Base-by-base conservation (phyloP, 2,329 filamentous ascomycete species). In the Pseudogymnoascus sp. region DNA sequence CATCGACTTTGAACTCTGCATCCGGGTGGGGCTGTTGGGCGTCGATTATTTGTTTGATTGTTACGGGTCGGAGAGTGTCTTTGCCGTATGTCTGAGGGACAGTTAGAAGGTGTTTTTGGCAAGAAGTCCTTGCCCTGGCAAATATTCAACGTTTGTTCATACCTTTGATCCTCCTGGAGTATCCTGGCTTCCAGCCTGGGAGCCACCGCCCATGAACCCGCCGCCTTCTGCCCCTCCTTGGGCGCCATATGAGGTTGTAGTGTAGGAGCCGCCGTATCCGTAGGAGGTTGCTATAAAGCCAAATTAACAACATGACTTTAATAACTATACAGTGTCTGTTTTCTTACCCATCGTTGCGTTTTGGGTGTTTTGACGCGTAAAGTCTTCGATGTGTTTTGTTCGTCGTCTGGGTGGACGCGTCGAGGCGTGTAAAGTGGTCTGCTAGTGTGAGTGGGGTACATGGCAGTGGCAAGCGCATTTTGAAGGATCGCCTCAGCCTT, bases 31-130 rank as follows among this genome's bases (percentile, higher is more conserved):
- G 84, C 76, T 91, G 88, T 66, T 89, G 82, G 66, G 91, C 90
- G 66, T 95, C 91, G 71, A 92, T 80, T 63, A 97, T 84, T 77
- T 99, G 94, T 76, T 97, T 97, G 77, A 97, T 91, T 9, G 94
- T 99, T 55, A 97, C 90, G 0, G 94, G 92, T 48, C 94, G 89
- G 60, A 99, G 83, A 17, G 91, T 92, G 70, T 97, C 91, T 75
- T 95, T 90, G 68, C 83, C 82, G 73, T 89, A 89, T 60, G 60
- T 64, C 62, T 66, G 5, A 15, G n/a, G 25, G 39, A n/a, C 29
- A 55, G 15, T 15, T 38, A 42, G 36, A 10, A 33, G n/a, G 4
- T 33, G 13, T 25, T 31, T 39, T 55, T 17, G 59, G 42, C 31
- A 60, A 31, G n/a, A 41, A 55, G 36, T 9, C 60, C 66, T 65